Evolutionary conservation across 495 filamentous ascomycete genomes (phyloP), one percentile per base, ranked within the genome.

Genomic region (Xylaria sp.): DNA sequence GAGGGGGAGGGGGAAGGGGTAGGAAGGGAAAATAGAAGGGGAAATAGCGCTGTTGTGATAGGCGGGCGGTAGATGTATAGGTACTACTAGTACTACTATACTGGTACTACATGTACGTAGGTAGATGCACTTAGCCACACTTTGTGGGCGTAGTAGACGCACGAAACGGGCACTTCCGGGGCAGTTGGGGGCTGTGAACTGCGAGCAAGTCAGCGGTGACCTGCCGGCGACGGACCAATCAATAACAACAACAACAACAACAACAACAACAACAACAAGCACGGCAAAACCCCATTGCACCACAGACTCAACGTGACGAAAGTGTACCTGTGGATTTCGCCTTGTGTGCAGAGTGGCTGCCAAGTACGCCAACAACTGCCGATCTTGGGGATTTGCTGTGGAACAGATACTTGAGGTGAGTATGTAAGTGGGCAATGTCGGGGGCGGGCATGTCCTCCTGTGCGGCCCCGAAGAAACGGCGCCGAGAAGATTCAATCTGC

Each of bases 61-160:
- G 62, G 62, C 26, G 48, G 35, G 33, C 19, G 7, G n/a, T 15
- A 15, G 46, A 17, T 6, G 7, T n/a, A 37, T 8, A n/a, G n/a
- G n/a, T n/a, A n/a, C n/a, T n/a, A n/a, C n/a, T n/a, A n/a, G n/a
- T n/a, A n/a, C n/a, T n/a, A n/a, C n/a, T n/a, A n/a, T n/a, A n/a
- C n/a, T n/a, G n/a, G n/a, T n/a, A n/a, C n/a, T n/a, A n/a, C n/a
- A n/a, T n/a, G n/a, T 37, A 8, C 35, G 8, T 3, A 3, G 35
- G 3, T 37, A n/a, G 55, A 59, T 59, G 58, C 44, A 63, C 59
- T 44, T 62, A 70, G 58, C 68, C 68, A 62, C 68, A 53, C n/a
- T 24, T 63, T 63, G 24, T 63, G 12, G 26, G 57, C 29, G 53
- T 35, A 35, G 5, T 58, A 19, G 26, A 58, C 1, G 21, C n/a